Base-by-base conservation (phyloP, 1,284 basidiomycete genomes). In the Anthracocystis setariae region DNA sequence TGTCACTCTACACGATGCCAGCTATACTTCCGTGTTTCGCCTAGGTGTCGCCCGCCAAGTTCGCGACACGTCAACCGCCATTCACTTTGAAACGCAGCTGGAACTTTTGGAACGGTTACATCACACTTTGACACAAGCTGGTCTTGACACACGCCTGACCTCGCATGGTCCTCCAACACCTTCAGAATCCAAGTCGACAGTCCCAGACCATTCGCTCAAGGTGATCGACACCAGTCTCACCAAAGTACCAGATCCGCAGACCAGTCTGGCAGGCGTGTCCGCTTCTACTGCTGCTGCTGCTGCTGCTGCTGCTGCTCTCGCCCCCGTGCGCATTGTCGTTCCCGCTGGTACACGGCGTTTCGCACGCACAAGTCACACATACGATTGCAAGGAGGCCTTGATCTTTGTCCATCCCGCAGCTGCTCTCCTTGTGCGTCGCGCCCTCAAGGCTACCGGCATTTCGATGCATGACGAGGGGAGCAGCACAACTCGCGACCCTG, bases 1-100 rank as follows among this genome's bases (percentile, higher is more conserved):
- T 13, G 66, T 58, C 10, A 70, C 68, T 3, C 45, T 81, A 2
- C 77, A 79, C 33, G 80, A 82, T 56, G 72, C 76, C 0, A 82
- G 80, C 58, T 82, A 80, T 39, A 54, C 37, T 2, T 35, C 66
- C 0, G 54, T 74, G 23, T 76, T 76, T 39, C 55, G 64, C 9
- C n/a, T 78, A 7, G 49, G 61, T 15, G 66, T 50, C 23, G 33
- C 54, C 12, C 5, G 46, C 8, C 38, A 37, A 15, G 17, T 15
- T 5, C 12, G n/a, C 5, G 35, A 37, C n/a, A n/a, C n/a, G 13
- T 17, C 7, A 37, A 17, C 35, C n/a, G 13, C 35, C 13, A 15
- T 37, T 15, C 8, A 37, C 5, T 5, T 9, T 5, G 12, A 13
- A 37, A 37, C 35, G 8, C 5, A 17, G 13, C 12, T 15, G 17